Conservation (phyloP, 805 yeast genomes). For the Metschnikowia dekortorum region DNA sequence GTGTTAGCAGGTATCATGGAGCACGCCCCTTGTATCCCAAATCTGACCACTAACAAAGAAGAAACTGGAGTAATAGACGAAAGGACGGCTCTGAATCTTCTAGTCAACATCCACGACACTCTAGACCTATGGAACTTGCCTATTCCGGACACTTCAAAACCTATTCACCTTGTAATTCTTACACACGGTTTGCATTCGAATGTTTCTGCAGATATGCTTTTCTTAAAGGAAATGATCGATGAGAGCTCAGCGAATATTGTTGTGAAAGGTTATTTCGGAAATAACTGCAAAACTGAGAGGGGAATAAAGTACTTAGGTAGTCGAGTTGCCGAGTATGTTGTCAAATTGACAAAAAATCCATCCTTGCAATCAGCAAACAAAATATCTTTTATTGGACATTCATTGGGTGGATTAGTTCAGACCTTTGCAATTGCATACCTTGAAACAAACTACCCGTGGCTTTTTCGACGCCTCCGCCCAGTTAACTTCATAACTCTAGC, state of each 20-base stretch:
- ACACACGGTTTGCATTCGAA: slow-evolving; percentile 95
- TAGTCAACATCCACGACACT: slow-evolving; percentile 55
- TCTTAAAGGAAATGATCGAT: slow-evolving; percentile 76
- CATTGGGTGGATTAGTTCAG: slow-evolving; percentile 90
- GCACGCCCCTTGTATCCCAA: slow-evolving; percentile 18
- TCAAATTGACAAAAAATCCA: slow-evolving; percentile 48
- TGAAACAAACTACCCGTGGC: slow-evolving; percentile 60
- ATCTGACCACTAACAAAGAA: slow-evolving; percentile 13
- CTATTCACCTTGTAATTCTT: slow-evolving; percentile 76
- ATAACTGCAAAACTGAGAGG: slow-evolving; percentile 81
- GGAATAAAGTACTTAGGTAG: slow-evolving; percentile 84
- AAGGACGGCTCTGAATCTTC: slow-evolving; percentile 23
- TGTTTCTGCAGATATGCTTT: slow-evolving; percentile 84
- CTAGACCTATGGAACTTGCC: slow-evolving; percentile 74
- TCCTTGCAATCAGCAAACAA: slow-evolving; percentile 42
- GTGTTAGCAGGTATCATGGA: slow-evolving; percentile 10
- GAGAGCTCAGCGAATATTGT: slow-evolving; percentile 59
- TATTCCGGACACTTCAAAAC: slow-evolving; percentile 39
- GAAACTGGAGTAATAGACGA: background rate
- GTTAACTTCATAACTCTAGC: slow-evolving; percentile 80
- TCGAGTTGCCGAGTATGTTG: slow-evolving; percentile 70
- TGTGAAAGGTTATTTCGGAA: slow-evolving; percentile 78
- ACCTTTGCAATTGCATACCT: slow-evolving; percentile 86
- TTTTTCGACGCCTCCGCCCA: slow-evolving; percentile 65
- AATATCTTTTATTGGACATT: slow-evolving; percentile 88